Conservation (phyloP, 2,329 filamentous ascomycete genomes). For the Diatrype stigma region DNA sequence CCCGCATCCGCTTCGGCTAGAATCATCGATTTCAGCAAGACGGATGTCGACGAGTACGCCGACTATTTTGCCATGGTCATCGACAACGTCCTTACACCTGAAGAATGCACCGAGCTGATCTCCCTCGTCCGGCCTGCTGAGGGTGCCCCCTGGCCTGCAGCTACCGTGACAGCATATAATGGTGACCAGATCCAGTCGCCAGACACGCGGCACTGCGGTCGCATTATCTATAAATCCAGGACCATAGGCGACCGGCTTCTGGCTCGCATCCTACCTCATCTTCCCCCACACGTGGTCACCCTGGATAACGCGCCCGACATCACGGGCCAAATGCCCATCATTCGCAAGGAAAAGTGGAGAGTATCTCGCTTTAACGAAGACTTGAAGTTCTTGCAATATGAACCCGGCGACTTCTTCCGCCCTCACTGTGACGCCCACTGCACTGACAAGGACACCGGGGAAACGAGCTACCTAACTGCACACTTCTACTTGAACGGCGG, state of each 20-base stretch:
- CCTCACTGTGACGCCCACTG: slow-evolving; percentile 12
- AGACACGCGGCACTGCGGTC: slow-evolving; percentile 6
- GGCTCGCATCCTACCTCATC: slow-evolving; percentile 8
- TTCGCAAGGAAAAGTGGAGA: slow-evolving; percentile 11
- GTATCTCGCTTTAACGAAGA: slow-evolving; percentile 7
- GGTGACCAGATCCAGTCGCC: slow-evolving; percentile 3
- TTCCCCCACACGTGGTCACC: slow-evolving; percentile 9
- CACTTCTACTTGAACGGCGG: slow-evolving; percentile 13
- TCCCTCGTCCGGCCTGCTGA: slow-evolving; percentile 5
- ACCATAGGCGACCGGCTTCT: slow-evolving; percentile 8
- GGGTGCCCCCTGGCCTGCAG: slow-evolving; percentile 5
- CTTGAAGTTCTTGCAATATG: slow-evolving; percentile 14
- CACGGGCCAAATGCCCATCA: slow-evolving; percentile 10
- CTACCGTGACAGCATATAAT: slow-evolving; percentile 7
- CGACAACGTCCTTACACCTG: slow-evolving; percentile 5
- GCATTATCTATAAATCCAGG: slow-evolving; percentile 11
- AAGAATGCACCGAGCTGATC: slow-evolving; percentile 7
- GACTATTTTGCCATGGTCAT: slow-evolving; percentile 12
- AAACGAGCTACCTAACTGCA: slow-evolving; percentile 11
- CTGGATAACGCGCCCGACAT: slow-evolving; percentile 9
- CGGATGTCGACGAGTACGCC: slow-evolving; percentile 4
- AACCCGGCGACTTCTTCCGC: slow-evolving; percentile 10
- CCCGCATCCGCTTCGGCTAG: slow-evolving; percentile 2
- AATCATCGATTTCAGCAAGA: slow-evolving; percentile 8
- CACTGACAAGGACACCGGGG: not conserved